These are phyloP conservation scores for Candida awuae DNA, from an alignment of 805 yeast species.

Conservation along the genomic window DNA sequence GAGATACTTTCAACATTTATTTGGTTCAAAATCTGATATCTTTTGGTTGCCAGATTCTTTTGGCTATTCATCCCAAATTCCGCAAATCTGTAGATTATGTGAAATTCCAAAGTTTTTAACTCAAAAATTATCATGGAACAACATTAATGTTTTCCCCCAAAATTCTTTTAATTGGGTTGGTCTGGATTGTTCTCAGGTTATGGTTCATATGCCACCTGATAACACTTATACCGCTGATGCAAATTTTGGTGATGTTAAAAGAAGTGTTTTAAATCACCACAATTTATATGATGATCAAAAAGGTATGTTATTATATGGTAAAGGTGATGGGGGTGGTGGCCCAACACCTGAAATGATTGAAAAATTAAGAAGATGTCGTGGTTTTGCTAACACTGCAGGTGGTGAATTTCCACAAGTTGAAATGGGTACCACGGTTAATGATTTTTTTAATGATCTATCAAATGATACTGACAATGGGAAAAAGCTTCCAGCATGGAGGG, in stretches of 20 bases:
- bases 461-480: slow-evolving; percentile 56
- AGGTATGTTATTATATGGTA: slow-evolving; percentile 77
- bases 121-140: slow-evolving; percentile 94
- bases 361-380: slow-evolving; percentile 84
- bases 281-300: slow-evolving; percentile 73
- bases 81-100: slow-evolving; percentile 83
- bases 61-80: slow-evolving; percentile 93
- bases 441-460: slow-evolving; percentile 63
- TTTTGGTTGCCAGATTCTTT: slow-evolving; percentile 98
- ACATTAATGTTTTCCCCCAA: slow-evolving; percentile 83
- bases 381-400: slow-evolving; percentile 73
- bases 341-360: slow-evolving; percentile 92
- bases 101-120: slow-evolving; percentile 82
- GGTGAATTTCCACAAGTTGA: slow-evolving; percentile 70
- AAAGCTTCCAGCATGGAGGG: slow-evolving; percentile 78
- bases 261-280: slow-evolving; percentile 76
- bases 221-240: slow-evolving; percentile 93
- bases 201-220: slow-evolving; percentile 97
- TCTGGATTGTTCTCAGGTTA: slow-evolving; percentile 84
- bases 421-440: slow-evolving; percentile 70
- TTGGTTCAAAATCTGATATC: slow-evolving; percentile 64
- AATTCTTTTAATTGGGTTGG: slow-evolving; percentile 94
- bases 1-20: slow-evolving; percentile 69
- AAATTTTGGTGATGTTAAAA: slow-evolving; percentile 82
- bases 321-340: slow-evolving; percentile 99